Percentiles rank a stretch among this genome's conserved stretches.
Evolutionary conservation across 2,329 filamentous ascomycete species (phyloP).

Genomic region (Paraphaeosphaeria sporulosa): DNA sequence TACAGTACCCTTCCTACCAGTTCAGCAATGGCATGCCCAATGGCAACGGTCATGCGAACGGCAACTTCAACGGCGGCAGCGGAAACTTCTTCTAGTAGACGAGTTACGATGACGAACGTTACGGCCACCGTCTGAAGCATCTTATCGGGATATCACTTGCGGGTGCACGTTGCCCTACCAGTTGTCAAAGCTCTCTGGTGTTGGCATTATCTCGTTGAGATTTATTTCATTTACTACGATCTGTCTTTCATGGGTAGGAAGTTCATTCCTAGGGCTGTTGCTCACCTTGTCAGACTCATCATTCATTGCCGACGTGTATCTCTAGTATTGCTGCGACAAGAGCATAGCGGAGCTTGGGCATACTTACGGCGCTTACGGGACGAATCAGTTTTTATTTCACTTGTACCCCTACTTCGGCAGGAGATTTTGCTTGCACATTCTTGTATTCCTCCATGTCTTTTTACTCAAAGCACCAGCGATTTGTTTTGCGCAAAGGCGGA

Average conservation of each 20-base stretch:
- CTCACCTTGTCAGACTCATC: conserved; percentile 23
- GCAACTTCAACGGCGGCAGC: conserved; percentile 51
- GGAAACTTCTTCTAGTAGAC: conserved; percentile 57
- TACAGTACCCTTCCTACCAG: conserved; percentile 51
- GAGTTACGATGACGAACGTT: conserved; percentile 59
- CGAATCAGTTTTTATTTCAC: conserved; percentile 19
- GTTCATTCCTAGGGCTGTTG: conserved; percentile 22
- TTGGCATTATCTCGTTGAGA: conserved; percentile 31
- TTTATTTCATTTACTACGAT: conserved; percentile 37
- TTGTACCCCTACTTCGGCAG: conserved; percentile 13
- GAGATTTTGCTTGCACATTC: conserved; percentile 4
- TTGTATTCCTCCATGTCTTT: conserved; percentile 7
- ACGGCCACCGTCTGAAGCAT: conserved; percentile 42
- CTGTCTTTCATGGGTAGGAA: conserved; percentile 29
- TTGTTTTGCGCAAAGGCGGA: not conserved
- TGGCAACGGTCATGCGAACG: conserved; percentile 38
- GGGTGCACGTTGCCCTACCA: conserved; percentile 30
- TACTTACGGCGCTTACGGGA: conserved; percentile 36
- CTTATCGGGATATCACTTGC: conserved; percentile 26
- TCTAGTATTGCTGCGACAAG: conserved; percentile 39
- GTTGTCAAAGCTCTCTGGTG: conserved; percentile 31
- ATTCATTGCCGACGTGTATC: conserved; percentile 41
- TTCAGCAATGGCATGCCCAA: conserved; percentile 37
- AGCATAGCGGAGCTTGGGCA: conserved; percentile 47
- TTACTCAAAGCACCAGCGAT: not conserved